Percentiles rank a stretch among this genome's conserved stretches.
Evolutionary conservation across 2,329 filamentous ascomycete genomes (phyloP).

Genomic region (Colletotrichum sp.): DNA sequence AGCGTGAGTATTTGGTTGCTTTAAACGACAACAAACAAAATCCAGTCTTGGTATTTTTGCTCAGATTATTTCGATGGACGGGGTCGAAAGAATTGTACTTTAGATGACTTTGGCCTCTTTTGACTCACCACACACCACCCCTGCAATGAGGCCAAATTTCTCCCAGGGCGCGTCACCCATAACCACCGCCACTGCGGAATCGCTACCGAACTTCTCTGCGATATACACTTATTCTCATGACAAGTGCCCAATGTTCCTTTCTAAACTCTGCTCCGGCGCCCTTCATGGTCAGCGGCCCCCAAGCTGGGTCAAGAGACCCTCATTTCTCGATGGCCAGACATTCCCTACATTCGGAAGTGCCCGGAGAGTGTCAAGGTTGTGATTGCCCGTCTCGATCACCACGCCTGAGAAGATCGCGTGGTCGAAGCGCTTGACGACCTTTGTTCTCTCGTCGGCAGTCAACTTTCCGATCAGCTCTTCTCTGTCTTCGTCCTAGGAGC

Average conservation of each 20-base stretch:
- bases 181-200: not conserved
- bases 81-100: not conserved
- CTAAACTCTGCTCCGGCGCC: not conserved
- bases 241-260: not conserved
- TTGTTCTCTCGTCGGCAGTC: constrained; percentile 4
- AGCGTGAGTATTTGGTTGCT: not conserved
- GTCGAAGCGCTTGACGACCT: constrained; percentile 5
- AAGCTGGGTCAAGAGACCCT: constrained; percentile 3
- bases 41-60: not conserved
- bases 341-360: constrained; percentile 38
- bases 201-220: not conserved
- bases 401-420: constrained; percentile 38
- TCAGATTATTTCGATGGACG: not conserved
- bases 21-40: not conserved
- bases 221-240: not conserved
- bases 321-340: constrained; percentile 34
- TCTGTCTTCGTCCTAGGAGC: constrained; percentile 3
- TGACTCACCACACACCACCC: not conserved
- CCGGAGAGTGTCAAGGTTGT: constrained; percentile 38
- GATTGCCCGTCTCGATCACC: constrained; percentile 33
- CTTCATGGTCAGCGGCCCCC: not conserved
- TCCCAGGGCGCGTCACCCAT: not conserved
- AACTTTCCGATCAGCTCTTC: not conserved
- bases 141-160: not conserved
- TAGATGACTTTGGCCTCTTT: not conserved